Conservation (phyloP, 164 flowering plant genomes). For the Protea cynaroides region DNA sequence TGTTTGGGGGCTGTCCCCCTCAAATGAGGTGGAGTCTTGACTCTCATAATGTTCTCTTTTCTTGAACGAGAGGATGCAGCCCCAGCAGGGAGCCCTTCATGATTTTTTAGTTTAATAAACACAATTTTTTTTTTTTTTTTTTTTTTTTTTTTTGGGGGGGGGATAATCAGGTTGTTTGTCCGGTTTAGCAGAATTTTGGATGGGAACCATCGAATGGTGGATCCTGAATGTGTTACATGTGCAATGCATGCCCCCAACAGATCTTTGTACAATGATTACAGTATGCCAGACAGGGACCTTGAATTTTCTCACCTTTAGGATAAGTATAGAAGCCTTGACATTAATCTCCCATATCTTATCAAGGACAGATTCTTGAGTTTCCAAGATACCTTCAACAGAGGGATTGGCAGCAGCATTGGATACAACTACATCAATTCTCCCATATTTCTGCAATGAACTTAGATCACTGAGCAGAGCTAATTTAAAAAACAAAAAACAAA, state of each 20-base stretch:
- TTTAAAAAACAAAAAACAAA: neutral
- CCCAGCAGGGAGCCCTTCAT: too few relatives aligned
- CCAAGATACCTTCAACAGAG: conserved; percentile 47
- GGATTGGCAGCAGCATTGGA: conserved; percentile 95
- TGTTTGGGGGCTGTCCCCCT: too few relatives aligned
- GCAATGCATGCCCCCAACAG: neutral
- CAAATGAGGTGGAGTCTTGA: too few relatives aligned
- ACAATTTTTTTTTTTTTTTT: too few relatives aligned
- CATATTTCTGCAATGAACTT: conserved; percentile 54
- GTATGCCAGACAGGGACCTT: neutral
- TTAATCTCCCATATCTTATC: conserved; percentile 97
- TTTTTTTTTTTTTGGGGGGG: too few relatives aligned
- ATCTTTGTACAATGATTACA: neutral
- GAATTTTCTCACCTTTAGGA: conserved; percentile 46
- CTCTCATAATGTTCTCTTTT: too few relatives aligned
- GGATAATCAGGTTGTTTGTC: neutral
- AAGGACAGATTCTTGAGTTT: conserved; percentile 66
- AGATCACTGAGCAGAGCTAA: neutral
- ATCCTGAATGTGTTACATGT: neutral
- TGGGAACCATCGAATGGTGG: neutral
- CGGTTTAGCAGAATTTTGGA: neutral
- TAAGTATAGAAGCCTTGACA: conserved; percentile 76
- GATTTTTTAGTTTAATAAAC: too few relatives aligned
- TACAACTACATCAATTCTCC: conserved; percentile 70
- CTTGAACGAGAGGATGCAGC: too few relatives aligned